Base-by-base conservation (phyloP, 164 flowering plant species). In the Pachysandra terminalis region DNA sequence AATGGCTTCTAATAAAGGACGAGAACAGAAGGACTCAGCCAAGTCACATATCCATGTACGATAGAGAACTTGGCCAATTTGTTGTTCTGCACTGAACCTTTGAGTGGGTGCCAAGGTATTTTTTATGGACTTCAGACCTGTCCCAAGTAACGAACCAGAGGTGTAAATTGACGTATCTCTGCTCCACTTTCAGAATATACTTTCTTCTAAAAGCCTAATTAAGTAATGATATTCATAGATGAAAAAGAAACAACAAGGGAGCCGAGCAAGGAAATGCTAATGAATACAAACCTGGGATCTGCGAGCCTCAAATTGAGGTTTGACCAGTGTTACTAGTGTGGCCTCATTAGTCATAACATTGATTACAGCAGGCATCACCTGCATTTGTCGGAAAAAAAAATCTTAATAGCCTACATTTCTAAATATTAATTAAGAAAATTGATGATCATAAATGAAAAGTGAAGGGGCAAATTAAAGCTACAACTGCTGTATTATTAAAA, bases 321-420 rank as follows among this genome's bases (percentile, higher is more conserved):
- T 96, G 35, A 93, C 90, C 70, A 96, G 78, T 56, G 99, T 89
- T 61, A 96, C 80, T 69, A 96, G 73, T 5, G 81, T 79, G 32
- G 98, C 83, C 40, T 87, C 91, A 68, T 82, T 81, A 80, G 89
- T 93, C 96, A 96, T 93, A 68, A 86, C 78, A 71, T 82, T 88
- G 67, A 96, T 78, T 13, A 96, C 90, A 45, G 98, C 95, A 71
- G 98, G 98, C 93, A 96, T 90, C 28, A 96, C 99, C 99, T 95
- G 74, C 65, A 81, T 23, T 56, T 22, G 55, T 0, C n/a, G 67
- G 5, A 23, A 35, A 40, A 5, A 21, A 52, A 35, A 48, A n/a
- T 23, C n/a, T 37, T 16, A 40, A 56, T 32, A 28, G 21, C 67
- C 37, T n/a, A 25, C 16, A 27, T 16, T 19, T 16, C 21, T 22